Evolutionary conservation across 768 basidiomycete species (phyloP).

Genomic region (Tulasnella calospora): DNA sequence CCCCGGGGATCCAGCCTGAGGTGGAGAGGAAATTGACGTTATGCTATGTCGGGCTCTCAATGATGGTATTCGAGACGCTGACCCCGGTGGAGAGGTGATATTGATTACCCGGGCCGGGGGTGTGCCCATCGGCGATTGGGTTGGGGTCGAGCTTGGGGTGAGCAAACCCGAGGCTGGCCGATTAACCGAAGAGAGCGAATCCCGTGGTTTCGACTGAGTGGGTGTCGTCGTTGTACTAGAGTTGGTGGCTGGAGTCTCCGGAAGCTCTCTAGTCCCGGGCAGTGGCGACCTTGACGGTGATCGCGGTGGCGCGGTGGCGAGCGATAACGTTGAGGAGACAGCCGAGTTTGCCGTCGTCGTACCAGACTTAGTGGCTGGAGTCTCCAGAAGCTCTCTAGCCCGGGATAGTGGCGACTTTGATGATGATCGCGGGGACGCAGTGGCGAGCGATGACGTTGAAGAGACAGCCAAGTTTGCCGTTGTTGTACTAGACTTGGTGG

Average conservation of each 20-base stretch:
- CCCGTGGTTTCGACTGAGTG: neutral
- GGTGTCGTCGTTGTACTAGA: neutral
- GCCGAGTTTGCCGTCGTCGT: neutral
- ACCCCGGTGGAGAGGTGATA: conserved; percentile 18
- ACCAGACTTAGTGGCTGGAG: neutral
- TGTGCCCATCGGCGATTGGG: conserved; percentile 13
- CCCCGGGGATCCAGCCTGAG: neutral
- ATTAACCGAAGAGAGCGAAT: neutral
- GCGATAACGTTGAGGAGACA: neutral
- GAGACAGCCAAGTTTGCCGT: no score
- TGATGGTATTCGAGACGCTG: conserved; percentile 18
- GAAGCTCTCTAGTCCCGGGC: neutral
- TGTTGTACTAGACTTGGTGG: neutral
- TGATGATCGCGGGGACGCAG: neutral
- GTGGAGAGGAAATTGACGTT: neutral
- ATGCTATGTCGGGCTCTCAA: conserved; percentile 8
- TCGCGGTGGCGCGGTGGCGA: neutral
- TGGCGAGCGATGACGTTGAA: neutral
- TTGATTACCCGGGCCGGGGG: conserved; percentile 15
- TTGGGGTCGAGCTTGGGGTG: conserved; percentile 24
- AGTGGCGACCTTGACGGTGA: neutral
- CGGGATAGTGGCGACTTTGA: neutral
- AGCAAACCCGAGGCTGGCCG: conserved; percentile 8
- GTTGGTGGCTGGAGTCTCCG: neutral
- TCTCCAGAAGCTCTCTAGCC: neutral